A percentile compares a stretch with the other conserved stretches of the same genome.
Conservation (phyloP, 1,139 yeast species). For the Candida tetrigidarum region DNA sequence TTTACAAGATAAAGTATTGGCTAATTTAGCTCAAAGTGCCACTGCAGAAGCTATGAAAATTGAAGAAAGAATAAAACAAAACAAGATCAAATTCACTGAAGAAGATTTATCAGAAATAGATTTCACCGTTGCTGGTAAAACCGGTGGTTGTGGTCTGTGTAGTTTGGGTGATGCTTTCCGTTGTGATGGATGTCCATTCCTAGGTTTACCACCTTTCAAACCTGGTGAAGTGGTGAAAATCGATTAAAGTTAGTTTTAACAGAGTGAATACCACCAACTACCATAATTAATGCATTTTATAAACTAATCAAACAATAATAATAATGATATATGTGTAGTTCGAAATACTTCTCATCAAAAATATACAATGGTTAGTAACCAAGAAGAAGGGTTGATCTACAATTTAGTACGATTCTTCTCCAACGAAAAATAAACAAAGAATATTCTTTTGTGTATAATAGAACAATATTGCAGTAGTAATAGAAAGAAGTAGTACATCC, state of each 20-base stretch:
- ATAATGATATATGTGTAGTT: no score
- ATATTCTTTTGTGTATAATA: no score
- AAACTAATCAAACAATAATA: no score
- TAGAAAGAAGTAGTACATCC: no score
- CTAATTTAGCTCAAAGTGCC: conserved; percentile 56
- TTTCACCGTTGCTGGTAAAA: conserved; percentile 92
- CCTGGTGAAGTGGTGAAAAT: conserved; percentile 75
- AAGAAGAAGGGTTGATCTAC: no score
- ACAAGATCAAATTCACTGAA: conserved; percentile 57
- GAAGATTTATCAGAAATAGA: conserved; percentile 86
- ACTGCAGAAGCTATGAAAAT: conserved; percentile 56
- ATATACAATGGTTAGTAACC: no score
- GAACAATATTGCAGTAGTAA: no score
- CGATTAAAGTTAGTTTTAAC: not conserved
- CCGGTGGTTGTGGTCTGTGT: conserved; percentile 97
- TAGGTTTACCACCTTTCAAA: conserved; percentile 97
- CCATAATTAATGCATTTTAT: no score
- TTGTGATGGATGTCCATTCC: conserved; percentile 97
- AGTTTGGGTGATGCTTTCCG: conserved; percentile 97
- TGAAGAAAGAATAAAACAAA: conserved; percentile 48
- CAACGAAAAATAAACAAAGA: no score
- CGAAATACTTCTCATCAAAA: no score
- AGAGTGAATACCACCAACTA: no score
- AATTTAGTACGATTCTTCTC: no score
- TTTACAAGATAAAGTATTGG: conserved; percentile 48